phyloP scores from a whole-genome alignment of 768 basidiomycete genomes.

The Leccinum pellstonianum region DNA sequence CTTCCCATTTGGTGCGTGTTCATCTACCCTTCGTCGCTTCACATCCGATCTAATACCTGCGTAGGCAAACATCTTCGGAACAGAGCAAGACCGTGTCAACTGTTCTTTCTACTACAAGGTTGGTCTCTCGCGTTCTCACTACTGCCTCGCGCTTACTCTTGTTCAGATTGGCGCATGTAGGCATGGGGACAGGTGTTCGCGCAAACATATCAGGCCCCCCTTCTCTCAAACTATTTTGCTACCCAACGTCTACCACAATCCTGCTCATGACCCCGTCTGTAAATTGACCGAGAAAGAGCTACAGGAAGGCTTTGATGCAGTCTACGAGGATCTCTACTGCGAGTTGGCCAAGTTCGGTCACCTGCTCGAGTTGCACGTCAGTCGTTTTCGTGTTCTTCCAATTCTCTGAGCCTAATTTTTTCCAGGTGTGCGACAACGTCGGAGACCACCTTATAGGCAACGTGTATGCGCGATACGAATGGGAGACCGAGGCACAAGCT shows the following conservation, averaged over 20 bases:
- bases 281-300: constrained; percentile 84
- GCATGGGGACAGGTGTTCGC: constrained; percentile 96
- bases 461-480: constrained; percentile 97
- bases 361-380: constrained; percentile 89
- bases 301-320: constrained; percentile 89
- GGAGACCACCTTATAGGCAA: constrained; percentile 99
- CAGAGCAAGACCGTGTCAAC: constrained; percentile 94
- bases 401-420: background rate
- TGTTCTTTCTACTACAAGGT: constrained; percentile 99
- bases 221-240: constrained; percentile 97
- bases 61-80: constrained; percentile 94
- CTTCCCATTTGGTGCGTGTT: constrained; percentile 71
- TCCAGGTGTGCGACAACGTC: constrained; percentile 94
- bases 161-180: constrained; percentile 93
- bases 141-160: constrained; percentile 7
- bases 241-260: constrained; percentile 98
- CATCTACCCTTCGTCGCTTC: background rate
- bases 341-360: constrained; percentile 95
- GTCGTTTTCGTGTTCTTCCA: constrained; percentile 25
- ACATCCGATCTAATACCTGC: constrained; percentile 3
- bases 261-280: constrained; percentile 89
- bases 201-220: constrained; percentile 97
- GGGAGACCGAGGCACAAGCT: constrained; percentile 95
- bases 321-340: constrained; percentile 95
- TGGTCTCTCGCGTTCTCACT: constrained; percentile 20